Conservation (phyloP, 2,329 filamentous ascomycete species). For the Ploettnerulaceae sp. region DNA sequence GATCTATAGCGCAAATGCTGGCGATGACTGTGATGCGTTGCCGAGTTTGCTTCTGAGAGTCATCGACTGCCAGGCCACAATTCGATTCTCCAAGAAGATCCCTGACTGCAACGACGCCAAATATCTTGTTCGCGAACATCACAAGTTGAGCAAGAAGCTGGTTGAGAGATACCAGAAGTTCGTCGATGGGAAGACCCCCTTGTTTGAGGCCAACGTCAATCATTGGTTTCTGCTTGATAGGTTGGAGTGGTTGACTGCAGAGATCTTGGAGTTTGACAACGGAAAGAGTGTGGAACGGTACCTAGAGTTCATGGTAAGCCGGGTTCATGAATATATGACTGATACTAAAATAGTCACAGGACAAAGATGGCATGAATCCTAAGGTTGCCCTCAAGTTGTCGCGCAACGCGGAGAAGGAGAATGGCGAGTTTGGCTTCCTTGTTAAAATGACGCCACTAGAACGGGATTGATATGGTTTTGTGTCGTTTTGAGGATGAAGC, state of each 20-base stretch:
- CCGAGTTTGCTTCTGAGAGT: neutral
- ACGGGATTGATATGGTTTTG: too few species aligned
- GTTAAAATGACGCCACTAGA: too few species aligned
- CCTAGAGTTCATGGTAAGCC: neutral
- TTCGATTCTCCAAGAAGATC: neutral
- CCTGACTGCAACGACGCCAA: neutral
- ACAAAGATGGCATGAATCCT: constrained; percentile 1
- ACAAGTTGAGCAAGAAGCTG: neutral
- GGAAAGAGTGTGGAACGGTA: neutral
- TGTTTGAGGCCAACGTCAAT: constrained; percentile 1
- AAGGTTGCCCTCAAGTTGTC: neutral
- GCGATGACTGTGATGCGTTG: neutral
- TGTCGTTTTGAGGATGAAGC: too few species aligned
- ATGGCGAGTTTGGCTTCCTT: too few species aligned
- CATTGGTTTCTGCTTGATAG: constrained; percentile 3
- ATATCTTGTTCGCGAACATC: neutral
- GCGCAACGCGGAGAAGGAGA: too few species aligned
- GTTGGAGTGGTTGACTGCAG: constrained; percentile 5
- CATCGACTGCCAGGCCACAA: neutral
- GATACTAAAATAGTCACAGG: neutral
- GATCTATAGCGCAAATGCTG: neutral
- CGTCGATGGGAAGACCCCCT: neutral
- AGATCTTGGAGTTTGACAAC: constrained; percentile 1
- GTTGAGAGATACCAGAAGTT: neutral
- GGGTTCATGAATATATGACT: neutral